Base-by-base conservation (phyloP, 371 early-diverging fungal genomes). In the Circinella umbellata region DNA sequence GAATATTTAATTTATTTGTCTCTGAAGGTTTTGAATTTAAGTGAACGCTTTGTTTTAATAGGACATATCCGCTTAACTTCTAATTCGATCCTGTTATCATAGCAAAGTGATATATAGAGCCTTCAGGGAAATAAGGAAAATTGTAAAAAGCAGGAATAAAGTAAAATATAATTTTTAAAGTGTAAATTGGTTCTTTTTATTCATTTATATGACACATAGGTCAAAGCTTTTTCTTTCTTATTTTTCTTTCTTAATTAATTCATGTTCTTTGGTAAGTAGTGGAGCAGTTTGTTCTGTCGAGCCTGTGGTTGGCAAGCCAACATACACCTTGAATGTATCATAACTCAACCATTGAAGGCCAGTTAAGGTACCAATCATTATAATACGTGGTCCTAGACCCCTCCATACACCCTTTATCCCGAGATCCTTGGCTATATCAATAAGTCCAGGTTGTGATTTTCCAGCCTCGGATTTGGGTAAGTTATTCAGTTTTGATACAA, bases 401-500 rank as follows among this genome's bases (percentile, higher is more conserved):
- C 81, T 72, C 85, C 89, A 91, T 7, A 89, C 80, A 35, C 90
- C 91, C 37, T 76, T 76, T 68, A 73, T 67, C 38, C 91, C 91
- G 9, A 90, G 76, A 37, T 90, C 86, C 70, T 87, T 85, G 27
- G 83, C 79, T 39, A 90, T 70, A n/a, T 84, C 86, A 42, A 72
- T 71, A 51, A 74, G 74, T 27, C 79, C 83, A 60, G 81, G 80
- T 38, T 81, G 63, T 76, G 81, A 86, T 80, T 72, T 35, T 71
- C 74, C 61, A 80, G 83, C 36, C 17, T 36, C 64, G 17, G 63
- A n/a, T 42, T 66, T 37, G 8, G 70, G 90, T 77, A 75, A 83
- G 81, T 82, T 89, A 83, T 91, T 90, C 48, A 98, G 85, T 84
- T 96, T 92, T 69, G 96, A 96, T 46, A 96, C 89, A 49, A 97